Evolutionary conservation across 2,329 filamentous ascomycete genomes (phyloP).

Genomic region (Penicillium digitatum): DNA sequence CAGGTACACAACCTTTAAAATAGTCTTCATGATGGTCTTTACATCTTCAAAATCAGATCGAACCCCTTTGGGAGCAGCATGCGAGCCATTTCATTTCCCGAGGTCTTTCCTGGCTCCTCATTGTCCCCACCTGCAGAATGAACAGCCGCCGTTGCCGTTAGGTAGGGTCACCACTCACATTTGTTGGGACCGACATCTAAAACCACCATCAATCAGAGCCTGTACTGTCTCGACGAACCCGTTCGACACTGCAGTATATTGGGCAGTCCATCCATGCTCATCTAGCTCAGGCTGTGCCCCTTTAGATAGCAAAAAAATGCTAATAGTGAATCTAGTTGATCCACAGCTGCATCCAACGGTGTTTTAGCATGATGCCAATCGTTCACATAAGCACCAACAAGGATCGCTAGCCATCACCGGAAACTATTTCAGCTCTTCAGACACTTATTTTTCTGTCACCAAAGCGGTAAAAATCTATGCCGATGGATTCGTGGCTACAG

Average conservation of each 20-base stretch:
- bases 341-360: background rate
- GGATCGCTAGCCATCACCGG: background rate
- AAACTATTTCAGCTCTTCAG: background rate
- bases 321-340: background rate
- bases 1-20: background rate
- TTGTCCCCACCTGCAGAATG: background rate
- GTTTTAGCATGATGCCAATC: no score
- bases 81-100: background rate
- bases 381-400: background rate
- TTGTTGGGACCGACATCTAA: background rate
- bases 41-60: background rate
- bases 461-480: background rate
- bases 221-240: background rate
- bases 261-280: accelerated
- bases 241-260: background rate
- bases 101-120: background rate
- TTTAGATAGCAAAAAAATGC: background rate
- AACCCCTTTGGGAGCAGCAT: background rate
- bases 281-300: background rate
- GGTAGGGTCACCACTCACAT: background rate
- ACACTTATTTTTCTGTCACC: background rate
- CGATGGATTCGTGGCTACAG: background rate
- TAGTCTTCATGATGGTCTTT: background rate
- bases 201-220: background rate
- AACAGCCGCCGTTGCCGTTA: background rate